Percentiles rank a stretch among this genome's conserved stretches.
These are phyloP conservation scores for Nannizziopsis barbatae DNA, from an alignment of 2,329 filamentous ascomycete genomes.

Conservation along the genomic window DNA sequence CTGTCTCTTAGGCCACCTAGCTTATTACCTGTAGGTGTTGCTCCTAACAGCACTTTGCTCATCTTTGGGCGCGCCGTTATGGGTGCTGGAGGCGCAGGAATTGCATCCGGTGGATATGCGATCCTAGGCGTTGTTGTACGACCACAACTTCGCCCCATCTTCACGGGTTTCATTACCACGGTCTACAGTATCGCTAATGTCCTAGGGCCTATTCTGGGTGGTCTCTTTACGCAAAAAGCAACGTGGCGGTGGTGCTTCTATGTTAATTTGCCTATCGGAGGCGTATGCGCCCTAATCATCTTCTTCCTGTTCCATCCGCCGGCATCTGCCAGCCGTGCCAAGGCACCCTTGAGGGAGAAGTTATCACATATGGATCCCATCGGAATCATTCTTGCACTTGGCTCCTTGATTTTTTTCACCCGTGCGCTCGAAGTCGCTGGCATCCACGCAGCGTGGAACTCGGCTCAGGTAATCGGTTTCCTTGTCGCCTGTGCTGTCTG, in stretches of 20 bases:
- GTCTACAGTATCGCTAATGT: constrained; percentile 33
- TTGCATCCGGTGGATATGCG: constrained; percentile 29
- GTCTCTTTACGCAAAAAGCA: constrained; percentile 46
- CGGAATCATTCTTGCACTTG: constrained; percentile 1
- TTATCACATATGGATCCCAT: constrained; percentile 9
- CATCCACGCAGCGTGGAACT: constrained; percentile 27
- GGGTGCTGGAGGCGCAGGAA: constrained; percentile 26
- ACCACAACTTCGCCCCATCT: constrained; percentile 20
- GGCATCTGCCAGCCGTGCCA: neutral
- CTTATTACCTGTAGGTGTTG: constrained; percentile 24
- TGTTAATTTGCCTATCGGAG: constrained; percentile 10
- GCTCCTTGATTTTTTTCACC: constrained; percentile 7
- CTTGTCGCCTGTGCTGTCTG: constrained; percentile 37
- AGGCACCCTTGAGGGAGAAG: constrained; percentile 5
- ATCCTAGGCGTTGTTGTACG: constrained; percentile 23
- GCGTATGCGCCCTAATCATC: constrained; percentile 29
- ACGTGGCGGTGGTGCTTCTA: constrained; percentile 7
- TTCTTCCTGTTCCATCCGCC: constrained; percentile 16
- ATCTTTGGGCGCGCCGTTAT: constrained; percentile 31
- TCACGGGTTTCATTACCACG: constrained; percentile 26
- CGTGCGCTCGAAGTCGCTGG: constrained; percentile 17
- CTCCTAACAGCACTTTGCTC: constrained; percentile 28
- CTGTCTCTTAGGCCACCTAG: neutral
- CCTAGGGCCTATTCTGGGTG: constrained; percentile 42
- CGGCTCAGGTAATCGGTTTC: constrained; percentile 35